phyloP scores from a whole-genome alignment of 805 yeast species.

The Starmerella floris region DNA sequence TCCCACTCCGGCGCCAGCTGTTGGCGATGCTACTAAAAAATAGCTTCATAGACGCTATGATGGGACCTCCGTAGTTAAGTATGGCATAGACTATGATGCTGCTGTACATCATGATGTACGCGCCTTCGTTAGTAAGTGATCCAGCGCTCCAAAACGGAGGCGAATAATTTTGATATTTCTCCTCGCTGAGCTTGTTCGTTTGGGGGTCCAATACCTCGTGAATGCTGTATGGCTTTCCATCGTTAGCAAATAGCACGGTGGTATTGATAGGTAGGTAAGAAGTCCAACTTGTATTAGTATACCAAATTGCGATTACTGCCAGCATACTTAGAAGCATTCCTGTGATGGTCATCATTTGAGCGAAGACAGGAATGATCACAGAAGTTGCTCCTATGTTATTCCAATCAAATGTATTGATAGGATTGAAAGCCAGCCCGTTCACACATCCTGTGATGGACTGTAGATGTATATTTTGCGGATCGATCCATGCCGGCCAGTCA shows the following conservation, averaged over 20 bases:
- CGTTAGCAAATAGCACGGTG: conserved; percentile 31
- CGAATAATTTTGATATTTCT: conserved; percentile 37
- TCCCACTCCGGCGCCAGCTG: conserved; percentile 1
- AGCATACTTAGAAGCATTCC: conserved; percentile 31
- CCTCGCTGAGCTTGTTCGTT: conserved; percentile 29
- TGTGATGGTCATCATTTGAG: conserved; percentile 26
- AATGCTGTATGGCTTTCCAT: conserved; percentile 34
- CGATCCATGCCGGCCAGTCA: conserved; percentile 51
- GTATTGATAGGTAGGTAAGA: conserved; percentile 41
- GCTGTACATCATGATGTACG: conserved; percentile 40
- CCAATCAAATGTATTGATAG: conserved; percentile 37
- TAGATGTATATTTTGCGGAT: conserved; percentile 40
- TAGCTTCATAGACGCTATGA: conserved; percentile 22
- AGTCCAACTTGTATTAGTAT: conserved; percentile 38
- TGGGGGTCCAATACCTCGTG: conserved; percentile 33
- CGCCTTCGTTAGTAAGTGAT: conserved; percentile 39
- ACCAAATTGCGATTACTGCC: conserved; percentile 29
- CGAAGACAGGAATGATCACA: conserved; percentile 36
- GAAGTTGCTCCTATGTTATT: conserved; percentile 26
- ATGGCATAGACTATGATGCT: conserved; percentile 39
- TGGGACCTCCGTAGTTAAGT: conserved; percentile 32
- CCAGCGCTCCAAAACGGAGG: conserved; percentile 51
- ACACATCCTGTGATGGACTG: conserved; percentile 51
- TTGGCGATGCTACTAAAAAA: conserved; percentile 4
- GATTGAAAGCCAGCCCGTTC: conserved; percentile 34